Conservation (phyloP, 1,139 yeast genomes). For the Blastobotrys arbuscula region DNA sequence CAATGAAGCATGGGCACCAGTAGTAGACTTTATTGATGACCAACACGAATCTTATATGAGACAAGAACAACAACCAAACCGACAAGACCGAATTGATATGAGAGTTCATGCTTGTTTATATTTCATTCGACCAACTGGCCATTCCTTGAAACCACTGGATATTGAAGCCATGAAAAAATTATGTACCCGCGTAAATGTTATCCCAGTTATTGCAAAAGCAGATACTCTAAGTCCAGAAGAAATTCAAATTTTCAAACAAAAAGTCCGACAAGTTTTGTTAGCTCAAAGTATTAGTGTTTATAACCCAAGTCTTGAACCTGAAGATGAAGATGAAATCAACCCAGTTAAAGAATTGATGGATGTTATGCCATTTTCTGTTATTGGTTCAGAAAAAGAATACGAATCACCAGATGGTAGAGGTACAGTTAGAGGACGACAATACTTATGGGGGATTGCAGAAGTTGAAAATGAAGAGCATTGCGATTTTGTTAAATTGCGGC, state of each 20-base stretch:
- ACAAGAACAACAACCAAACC: conserved; percentile 92
- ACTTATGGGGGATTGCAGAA: conserved; percentile 97
- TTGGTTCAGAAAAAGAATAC: conserved; percentile 85
- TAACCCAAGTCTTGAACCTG: conserved; percentile 57
- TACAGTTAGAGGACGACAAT: conserved; percentile 81
- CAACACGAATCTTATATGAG: conserved; percentile 93
- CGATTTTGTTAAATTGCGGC: conserved; percentile 88
- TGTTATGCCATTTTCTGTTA: conserved; percentile 89
- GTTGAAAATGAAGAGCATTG: conserved; percentile 95
- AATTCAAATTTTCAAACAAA: conserved; percentile 71
- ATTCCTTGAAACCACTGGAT: conserved; percentile 87
- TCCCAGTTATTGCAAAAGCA: conserved; percentile 92
- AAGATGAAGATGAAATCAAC: conserved; percentile 28
- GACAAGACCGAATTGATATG: conserved; percentile 56
- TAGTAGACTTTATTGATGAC: conserved; percentile 90
- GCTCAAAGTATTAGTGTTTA: conserved; percentile 89
- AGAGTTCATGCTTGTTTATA: conserved; percentile 95
- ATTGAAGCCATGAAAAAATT: conserved; percentile 88
- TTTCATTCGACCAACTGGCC: conserved; percentile 95
- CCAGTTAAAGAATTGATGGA: conserved; percentile 71
- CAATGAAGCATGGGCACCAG: conserved; percentile 88
- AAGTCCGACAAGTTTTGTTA: conserved; percentile 83
- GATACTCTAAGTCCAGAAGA: conserved; percentile 87
- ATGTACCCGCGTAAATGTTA: conserved; percentile 82
- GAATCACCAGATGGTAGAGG: conserved; percentile 65